Conservation (phyloP, 176 grass and related monocot species). For the Hordeum vulgare region MorexV3_pseudomolecules_assembly NC_058518.1:109803069-109803568, state of each 20-base stretch:
- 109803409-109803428: background rate
- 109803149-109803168: background rate
- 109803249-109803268: background rate
- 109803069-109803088: conserved; percentile 47
- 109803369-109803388: background rate
- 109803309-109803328: background rate
- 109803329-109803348: background rate
- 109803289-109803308: background rate
- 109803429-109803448: background rate
- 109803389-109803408: background rate
- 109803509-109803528: background rate
- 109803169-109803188: background rate
- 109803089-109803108: background rate
- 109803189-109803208: background rate
- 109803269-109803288: background rate
- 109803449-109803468: background rate
- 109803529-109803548: background rate
- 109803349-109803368: background rate
- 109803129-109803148: background rate
- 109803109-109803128: background rate
- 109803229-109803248: background rate
- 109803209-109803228: too few relatives aligned
- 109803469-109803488: background rate
- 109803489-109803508: background rate
- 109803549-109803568: background rate